Conservation (phyloP, 2,329 filamentous ascomycete genomes). For the Fusarium musae region DNA sequence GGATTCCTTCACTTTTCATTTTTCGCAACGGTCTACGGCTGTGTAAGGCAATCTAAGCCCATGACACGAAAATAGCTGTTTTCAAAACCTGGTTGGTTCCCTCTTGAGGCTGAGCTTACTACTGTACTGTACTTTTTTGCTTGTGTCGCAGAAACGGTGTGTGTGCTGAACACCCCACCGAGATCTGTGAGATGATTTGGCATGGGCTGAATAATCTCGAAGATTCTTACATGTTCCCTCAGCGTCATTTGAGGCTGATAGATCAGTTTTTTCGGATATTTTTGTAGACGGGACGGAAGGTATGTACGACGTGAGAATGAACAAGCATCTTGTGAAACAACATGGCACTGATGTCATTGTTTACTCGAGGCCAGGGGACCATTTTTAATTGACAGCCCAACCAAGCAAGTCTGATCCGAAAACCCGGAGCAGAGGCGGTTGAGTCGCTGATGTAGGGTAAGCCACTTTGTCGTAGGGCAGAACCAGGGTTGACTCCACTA, state of each 20-base stretch:
- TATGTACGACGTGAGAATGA: background rate
- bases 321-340: constrained; percentile 10
- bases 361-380: constrained; percentile 3
- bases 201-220: constrained; percentile 23
- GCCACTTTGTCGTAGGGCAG: constrained; percentile 3
- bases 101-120: constrained; percentile 13
- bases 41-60: constrained; percentile 18
- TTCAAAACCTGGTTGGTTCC: constrained; percentile 23
- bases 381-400: background rate
- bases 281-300: background rate
- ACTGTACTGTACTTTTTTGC: background rate
- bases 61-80: constrained; percentile 11
- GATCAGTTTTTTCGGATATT: background rate
- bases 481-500: constrained; percentile 16
- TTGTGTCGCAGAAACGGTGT: background rate
- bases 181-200: constrained; percentile 11
- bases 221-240: constrained; percentile 7
- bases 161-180: background rate
- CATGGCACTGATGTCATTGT: constrained; percentile 31
- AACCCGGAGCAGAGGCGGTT: background rate
- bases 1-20: background rate
- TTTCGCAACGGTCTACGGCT: constrained; percentile 10
- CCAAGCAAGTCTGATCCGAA: background rate
- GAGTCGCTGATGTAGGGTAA: constrained; percentile 5
- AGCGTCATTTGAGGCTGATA: constrained; percentile 3